Base-by-base conservation (phyloP, 1,139 yeast genomes). In the Debaryomycetaceae sp. region DNA sequence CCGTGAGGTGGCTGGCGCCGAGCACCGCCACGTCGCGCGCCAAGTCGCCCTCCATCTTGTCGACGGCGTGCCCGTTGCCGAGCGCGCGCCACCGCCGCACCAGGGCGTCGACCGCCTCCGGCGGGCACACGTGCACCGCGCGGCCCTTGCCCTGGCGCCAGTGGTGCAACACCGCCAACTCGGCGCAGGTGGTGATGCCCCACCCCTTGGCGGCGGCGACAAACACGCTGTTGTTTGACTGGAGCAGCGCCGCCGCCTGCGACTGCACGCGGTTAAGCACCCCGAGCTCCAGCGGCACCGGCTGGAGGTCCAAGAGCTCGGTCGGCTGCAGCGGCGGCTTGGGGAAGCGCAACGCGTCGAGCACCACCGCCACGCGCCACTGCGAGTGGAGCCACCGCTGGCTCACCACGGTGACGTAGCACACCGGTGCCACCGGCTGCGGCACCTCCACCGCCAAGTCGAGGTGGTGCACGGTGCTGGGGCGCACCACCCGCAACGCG, bases 371-470 rank as follows among this genome's bases (percentile, higher is more conserved):
- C 2, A 72, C 52, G 36, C 73, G 72, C 42, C 72, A 65, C 32
- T 76, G 85, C 35, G 88, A 76, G 39, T 84, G 89, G 6, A 88
- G 56, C 98, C 98, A 91, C 37, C 68, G 75, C 37, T 88, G 95
- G 38, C 95, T 85, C 3, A 83, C 59, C 13, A 88, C 51, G 0
- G 83, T 67, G 4, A 88, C 70, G 53, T 83, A 84, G 43, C 82
- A 79, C 43, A 78, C 78, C 2, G 96, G 96, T 11, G 93, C 89
- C 3, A 73, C 36, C 1, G 83, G 79, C 4, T 73, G 78, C 20
- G 63, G 37, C 15, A 76, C 40, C 4, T 83, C 74, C 3, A 89
- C 75, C 1, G 83, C 70, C 44, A 86, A 77, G 29, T 81, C 89
- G 3, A 86, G 34, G 20, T 68, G 48, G 40, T 79, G 82, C 18